Evolutionary conservation across 2,329 filamentous ascomycete genomes (phyloP).

Genomic region (Stemphylium vesicarium): DNA sequence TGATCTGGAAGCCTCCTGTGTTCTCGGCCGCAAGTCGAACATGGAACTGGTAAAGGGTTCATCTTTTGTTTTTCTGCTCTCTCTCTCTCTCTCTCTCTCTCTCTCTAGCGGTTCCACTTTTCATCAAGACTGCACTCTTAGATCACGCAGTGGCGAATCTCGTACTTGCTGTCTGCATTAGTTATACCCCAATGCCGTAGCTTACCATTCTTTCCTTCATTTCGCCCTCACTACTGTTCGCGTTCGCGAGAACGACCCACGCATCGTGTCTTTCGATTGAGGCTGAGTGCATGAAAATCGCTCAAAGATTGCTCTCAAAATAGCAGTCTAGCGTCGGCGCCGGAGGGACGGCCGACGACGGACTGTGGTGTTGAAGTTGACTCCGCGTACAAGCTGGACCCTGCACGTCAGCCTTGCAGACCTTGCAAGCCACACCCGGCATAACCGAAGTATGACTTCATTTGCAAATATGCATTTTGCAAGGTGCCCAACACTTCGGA

Average conservation of each 20-base stretch:
- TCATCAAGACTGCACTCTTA: background rate
- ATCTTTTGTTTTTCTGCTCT: background rate
- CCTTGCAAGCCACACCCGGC: too few species aligned
- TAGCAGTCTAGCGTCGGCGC: too few species aligned
- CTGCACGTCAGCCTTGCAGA: too few species aligned
- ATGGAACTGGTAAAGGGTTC: conserved; percentile 79
- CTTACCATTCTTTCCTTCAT: background rate
- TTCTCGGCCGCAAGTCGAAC: conserved; percentile 89
- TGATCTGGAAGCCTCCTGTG: conserved; percentile 96
- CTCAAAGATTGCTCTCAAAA: too few species aligned
- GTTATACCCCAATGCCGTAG: conserved; percentile 3
- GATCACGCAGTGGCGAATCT: background rate
- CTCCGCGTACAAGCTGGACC: too few species aligned
- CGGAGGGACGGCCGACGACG: too few species aligned
- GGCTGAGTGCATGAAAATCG: background rate
- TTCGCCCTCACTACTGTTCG: background rate
- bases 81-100: too few species aligned
- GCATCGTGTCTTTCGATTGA: background rate
- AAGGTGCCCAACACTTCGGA: too few species aligned
- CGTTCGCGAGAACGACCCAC: background rate
- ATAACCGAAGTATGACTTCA: too few species aligned
- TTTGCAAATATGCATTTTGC: too few species aligned
- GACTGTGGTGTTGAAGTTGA: too few species aligned
- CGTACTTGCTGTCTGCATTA: background rate
- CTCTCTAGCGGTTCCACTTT: background rate